Percentiles rank a stretch among this genome's conserved stretches.
phyloP scores from a whole-genome alignment of 1,139 yeast species.

The Tardiomyces digboiensis region DNA sequence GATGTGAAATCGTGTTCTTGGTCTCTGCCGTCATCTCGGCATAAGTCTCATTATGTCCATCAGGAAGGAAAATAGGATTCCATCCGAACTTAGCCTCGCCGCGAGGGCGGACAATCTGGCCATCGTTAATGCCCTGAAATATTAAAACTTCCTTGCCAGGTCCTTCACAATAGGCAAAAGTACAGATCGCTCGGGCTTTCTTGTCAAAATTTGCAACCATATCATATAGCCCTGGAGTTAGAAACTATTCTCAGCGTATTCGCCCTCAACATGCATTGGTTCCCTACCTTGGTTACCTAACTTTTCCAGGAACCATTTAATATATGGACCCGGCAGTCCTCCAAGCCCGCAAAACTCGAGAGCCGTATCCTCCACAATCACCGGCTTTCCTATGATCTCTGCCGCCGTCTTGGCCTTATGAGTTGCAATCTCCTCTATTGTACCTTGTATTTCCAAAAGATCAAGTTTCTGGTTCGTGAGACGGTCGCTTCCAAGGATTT shows the following conservation, averaged over 20 bases:
- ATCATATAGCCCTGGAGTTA: slow-evolving; percentile 35
- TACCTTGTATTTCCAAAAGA: slow-evolving; percentile 85
- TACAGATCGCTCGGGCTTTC: slow-evolving; percentile 81
- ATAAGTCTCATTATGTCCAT: slow-evolving; percentile 50
- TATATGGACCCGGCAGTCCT: slow-evolving; percentile 86
- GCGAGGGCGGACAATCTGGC: slow-evolving; percentile 64
- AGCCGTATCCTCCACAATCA: slow-evolving; percentile 92
- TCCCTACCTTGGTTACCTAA: slow-evolving; percentile 13
- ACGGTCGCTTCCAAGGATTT: slow-evolving; percentile 54
- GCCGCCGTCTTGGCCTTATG: slow-evolving; percentile 83
- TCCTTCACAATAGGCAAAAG: slow-evolving; percentile 85
- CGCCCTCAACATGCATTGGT: slow-evolving; percentile 1
- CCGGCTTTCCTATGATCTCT: slow-evolving; percentile 53
- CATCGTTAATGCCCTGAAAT: slow-evolving; percentile 81
- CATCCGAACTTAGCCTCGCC: slow-evolving; percentile 87
- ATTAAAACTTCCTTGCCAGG: slow-evolving; percentile 61
- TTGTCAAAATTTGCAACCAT: slow-evolving; percentile 75
- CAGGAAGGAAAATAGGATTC: slow-evolving; percentile 87
- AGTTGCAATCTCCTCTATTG: slow-evolving; percentile 69
- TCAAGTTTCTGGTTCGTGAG: slow-evolving; percentile 47
- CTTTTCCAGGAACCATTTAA: slow-evolving; percentile 20
- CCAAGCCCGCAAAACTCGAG: slow-evolving; percentile 74
- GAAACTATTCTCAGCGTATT: slow-evolving; percentile 24
- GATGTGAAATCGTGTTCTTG: slow-evolving; percentile 79
- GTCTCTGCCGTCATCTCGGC: slow-evolving; percentile 81